These are phyloP conservation scores for Bipolaris zeicola DNA, from an alignment of 2,329 filamentous ascomycete genomes.

Conservation along the genomic window DNA sequence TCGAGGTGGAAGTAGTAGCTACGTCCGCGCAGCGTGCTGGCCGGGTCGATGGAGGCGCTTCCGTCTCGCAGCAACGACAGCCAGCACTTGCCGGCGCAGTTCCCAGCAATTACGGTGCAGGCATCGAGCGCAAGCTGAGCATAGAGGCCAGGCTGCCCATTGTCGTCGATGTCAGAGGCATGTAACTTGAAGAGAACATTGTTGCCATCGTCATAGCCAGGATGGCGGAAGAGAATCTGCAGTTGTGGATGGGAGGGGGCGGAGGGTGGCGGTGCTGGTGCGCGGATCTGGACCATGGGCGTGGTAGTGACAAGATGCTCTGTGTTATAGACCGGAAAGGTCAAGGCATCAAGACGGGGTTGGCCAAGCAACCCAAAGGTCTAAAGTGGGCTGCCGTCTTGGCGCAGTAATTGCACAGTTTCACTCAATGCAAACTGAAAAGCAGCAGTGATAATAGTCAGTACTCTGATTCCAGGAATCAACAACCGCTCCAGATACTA, in stretches of 20 bases:
- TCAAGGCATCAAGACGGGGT: too few species aligned
- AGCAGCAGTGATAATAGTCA: too few species aligned
- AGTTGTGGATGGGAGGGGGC: constrained; percentile 1
- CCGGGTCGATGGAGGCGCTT: constrained; percentile 5
- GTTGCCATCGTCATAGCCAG: constrained; percentile 15
- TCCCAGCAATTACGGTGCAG: constrained; percentile 11
- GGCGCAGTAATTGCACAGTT: too few species aligned
- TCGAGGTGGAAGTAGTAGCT: constrained; percentile 14
- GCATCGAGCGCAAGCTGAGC: constrained; percentile 16
- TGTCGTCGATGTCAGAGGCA: constrained; percentile 9
- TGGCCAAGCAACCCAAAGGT: too few species aligned
- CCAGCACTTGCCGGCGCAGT: constrained; percentile 4
- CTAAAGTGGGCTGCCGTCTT: too few species aligned
- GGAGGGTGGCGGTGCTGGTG: constrained; percentile 2
- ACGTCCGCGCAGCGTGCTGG: constrained; percentile 10
- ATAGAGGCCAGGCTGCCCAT: constrained; percentile 10
- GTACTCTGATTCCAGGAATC: too few species aligned
- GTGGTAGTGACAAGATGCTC: background rate
- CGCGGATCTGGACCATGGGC: constrained; percentile 10
- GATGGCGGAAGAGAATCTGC: constrained; percentile 14
- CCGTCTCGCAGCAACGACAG: constrained; percentile 9
- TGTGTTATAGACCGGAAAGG: too few species aligned
- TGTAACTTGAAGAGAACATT: constrained; percentile 15
- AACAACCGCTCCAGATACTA: too few species aligned
- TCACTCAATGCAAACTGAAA: too few species aligned